Evolutionary conservation across 306 rosid species (phyloP).

Genomic region (Casuarina cunninghamiana): DNA sequence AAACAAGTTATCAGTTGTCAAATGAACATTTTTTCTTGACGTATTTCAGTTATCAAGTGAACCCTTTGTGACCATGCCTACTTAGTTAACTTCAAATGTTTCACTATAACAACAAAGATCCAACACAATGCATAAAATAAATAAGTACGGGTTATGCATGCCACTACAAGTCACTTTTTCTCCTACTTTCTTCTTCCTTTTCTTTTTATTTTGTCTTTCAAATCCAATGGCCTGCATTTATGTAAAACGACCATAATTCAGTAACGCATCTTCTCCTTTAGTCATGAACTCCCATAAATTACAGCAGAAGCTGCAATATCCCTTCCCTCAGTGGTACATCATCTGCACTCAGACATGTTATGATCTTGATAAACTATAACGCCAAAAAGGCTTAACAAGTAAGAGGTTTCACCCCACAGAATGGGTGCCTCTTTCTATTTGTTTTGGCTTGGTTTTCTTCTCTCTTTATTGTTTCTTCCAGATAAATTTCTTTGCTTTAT

Average conservation of each 20-base stretch:
- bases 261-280: neutral
- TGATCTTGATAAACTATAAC: neutral
- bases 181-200: neutral
- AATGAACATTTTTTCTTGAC: neutral
- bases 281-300: neutral
- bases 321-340: neutral
- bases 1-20: neutral
- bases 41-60: neutral
- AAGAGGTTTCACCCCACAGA: neutral
- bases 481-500: neutral
- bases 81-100: neutral
- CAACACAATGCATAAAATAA: neutral
- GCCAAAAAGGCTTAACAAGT: neutral
- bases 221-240: neutral
- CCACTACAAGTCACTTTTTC: neutral
- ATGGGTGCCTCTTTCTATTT: neutral
- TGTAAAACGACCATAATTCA: neutral
- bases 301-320: neutral
- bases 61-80: neutral
- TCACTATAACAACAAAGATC: neutral
- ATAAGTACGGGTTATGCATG: neutral
- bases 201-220: neutral
- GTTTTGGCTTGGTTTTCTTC: neutral
- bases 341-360: neutral
- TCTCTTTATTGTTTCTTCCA: neutral